phyloP scores from a whole-genome alignment of 768 basidiomycete species.

The Trametes cinnabarina region DNA sequence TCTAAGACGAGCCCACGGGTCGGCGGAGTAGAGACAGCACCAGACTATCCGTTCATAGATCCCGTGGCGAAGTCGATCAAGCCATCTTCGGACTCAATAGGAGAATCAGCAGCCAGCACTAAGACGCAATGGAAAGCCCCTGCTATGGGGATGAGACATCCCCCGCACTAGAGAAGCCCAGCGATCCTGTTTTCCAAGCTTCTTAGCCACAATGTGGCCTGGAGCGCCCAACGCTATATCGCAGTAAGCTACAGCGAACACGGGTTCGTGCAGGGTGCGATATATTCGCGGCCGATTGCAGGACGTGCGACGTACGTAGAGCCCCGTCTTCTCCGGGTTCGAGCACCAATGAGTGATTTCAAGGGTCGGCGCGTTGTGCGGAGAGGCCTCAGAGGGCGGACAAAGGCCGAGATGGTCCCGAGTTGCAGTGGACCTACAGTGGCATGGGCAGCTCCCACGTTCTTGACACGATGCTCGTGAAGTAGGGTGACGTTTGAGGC shows the following conservation, averaged over 20 bases:
- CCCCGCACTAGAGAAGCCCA: not conserved
- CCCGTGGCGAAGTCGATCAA: no score
- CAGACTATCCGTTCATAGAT: no score
- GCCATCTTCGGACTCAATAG: not conserved
- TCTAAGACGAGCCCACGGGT: no score
- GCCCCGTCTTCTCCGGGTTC: constrained; percentile 7
- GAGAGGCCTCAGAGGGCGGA: not conserved
- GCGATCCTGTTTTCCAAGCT: not conserved
- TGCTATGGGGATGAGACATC: not conserved
- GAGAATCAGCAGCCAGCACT: not conserved
- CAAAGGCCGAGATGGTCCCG: not conserved
- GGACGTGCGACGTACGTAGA: constrained; percentile 12
- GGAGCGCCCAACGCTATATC: constrained; percentile 8
- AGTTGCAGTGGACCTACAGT: not conserved
- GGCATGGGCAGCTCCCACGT: not conserved
- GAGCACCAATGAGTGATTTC: not conserved
- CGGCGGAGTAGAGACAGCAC: no score
- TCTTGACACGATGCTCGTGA: not conserved
- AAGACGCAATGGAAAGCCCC: not conserved
- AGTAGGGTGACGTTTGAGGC: not conserved
- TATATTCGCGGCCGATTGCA: not conserved
- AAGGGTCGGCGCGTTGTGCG: not conserved
- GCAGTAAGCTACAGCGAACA: not conserved
- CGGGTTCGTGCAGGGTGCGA: not conserved
- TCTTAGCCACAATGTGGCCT: constrained; percentile 15